phyloP scores from a whole-genome alignment of 2,329 filamentous ascomycete species.

The Neofusicoccum umdonicola region DNA sequence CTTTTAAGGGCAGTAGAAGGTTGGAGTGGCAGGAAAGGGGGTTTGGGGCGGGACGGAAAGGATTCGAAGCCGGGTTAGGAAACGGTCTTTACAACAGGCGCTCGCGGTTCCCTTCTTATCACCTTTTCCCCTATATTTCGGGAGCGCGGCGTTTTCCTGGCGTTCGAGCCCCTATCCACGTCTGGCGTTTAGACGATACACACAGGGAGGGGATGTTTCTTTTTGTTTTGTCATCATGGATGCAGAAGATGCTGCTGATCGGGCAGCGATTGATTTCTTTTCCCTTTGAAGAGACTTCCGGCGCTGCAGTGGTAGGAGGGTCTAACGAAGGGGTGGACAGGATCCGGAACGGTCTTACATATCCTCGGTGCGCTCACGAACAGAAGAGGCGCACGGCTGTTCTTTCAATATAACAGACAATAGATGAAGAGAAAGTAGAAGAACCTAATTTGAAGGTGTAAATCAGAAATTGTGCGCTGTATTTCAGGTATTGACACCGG shows the following conservation, averaged over 20 bases:
- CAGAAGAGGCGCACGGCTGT: not conserved
- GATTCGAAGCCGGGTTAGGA: not conserved
- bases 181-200: not conserved
- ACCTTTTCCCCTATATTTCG: not conserved
- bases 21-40: not conserved
- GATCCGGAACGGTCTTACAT: not conserved
- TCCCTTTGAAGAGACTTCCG: not conserved
- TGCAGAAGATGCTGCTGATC: not conserved
- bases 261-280: not conserved
- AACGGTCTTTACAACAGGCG: not conserved
- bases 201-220: not conserved
- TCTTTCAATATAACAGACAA: not conserved
- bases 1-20: not conserved
- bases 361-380: not conserved
- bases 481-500: not conserved
- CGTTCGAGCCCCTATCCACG: not conserved
- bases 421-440: not conserved
- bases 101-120: not conserved
- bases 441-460: not conserved
- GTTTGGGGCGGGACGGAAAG: not conserved
- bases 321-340: not conserved
- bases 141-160: not conserved
- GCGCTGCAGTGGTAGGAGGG: not conserved
- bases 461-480: not conserved
- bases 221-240: not conserved